phyloP scores from a whole-genome alignment of 495 filamentous ascomycete genomes.

The Pseudomonodictys pantanalensis region DNA sequence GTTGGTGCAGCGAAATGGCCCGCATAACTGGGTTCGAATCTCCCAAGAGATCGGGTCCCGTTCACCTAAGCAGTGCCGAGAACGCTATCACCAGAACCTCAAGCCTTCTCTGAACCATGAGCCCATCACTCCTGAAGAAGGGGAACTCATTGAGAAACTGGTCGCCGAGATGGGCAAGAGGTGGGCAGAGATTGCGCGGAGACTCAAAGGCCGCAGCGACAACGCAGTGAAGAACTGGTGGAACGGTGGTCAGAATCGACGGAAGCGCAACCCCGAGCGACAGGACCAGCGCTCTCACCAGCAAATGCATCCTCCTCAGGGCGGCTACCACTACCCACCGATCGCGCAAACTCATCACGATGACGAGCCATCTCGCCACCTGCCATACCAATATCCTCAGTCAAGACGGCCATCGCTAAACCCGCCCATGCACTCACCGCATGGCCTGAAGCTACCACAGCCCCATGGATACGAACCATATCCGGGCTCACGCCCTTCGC shows the following conservation, averaged over 20 bases:
- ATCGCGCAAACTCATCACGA: conserved; percentile 9
- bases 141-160: conserved; percentile 72
- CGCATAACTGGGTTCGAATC: conserved; percentile 91
- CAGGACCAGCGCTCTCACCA: conserved; percentile 10
- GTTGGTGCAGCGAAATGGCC: conserved; percentile 72
- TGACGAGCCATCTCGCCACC: background rate
- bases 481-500: conserved; percentile 34
- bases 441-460: conserved; percentile 17
- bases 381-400: conserved; percentile 17
- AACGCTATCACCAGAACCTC: conserved; percentile 92
- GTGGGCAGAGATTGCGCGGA: conserved; percentile 93
- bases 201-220: conserved; percentile 84
- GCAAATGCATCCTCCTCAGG: conserved; percentile 4
- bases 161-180: conserved; percentile 81
- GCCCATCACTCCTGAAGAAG: conserved; percentile 90
- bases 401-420: conserved; percentile 28
- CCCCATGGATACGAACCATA: conserved; percentile 21
- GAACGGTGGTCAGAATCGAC: conserved; percentile 91
- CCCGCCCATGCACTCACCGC: conserved; percentile 16
- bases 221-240: conserved; percentile 99
- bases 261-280: conserved; percentile 31
- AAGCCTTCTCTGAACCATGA: conserved; percentile 87
- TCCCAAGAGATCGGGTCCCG: conserved; percentile 71
- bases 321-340: conserved; percentile 20
- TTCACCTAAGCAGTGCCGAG: conserved; percentile 92